Percentiles rank a stretch among this genome's conserved stretches.
Conservation (phyloP, 805 yeast species). For the Vanderwaltozyma polyspora region DNA sequence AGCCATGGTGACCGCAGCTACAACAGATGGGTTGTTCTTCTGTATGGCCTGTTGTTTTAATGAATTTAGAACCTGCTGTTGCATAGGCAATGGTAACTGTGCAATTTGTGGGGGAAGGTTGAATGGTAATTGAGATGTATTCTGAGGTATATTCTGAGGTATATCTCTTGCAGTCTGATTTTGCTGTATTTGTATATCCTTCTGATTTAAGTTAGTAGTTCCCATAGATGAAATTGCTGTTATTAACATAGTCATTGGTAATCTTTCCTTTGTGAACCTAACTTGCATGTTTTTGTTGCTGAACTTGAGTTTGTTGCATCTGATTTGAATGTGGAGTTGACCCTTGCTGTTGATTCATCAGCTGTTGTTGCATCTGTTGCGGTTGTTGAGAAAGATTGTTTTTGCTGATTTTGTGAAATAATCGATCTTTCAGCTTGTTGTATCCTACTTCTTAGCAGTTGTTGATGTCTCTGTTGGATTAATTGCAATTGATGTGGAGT, state of each 20-base stretch:
- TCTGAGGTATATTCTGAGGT: neutral
- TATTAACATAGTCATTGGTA: neutral
- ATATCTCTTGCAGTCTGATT: neutral
- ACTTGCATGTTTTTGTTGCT: constrained; percentile 3
- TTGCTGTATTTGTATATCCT: neutral
- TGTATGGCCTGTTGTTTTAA: constrained; percentile 26
- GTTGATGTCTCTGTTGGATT: constrained; percentile 28
- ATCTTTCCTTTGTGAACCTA: constrained; percentile 1
- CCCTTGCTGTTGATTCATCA: constrained; percentile 4
- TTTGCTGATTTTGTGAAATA: constrained; percentile 10
- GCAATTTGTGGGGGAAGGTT: constrained; percentile 28
- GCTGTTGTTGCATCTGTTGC: constrained; percentile 5
- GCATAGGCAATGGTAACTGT: constrained; percentile 24
- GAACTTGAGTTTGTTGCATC: constrained; percentile 4
- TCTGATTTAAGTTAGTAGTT: neutral
- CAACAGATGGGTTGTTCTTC: constrained; percentile 22
- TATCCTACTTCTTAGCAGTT: constrained; percentile 19
- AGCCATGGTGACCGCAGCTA: constrained; percentile 21
- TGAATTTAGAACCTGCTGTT: constrained; percentile 22
- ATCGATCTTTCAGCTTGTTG: constrained; percentile 19
- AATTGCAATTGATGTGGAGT: constrained; percentile 24
- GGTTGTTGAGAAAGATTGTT: constrained; percentile 5
- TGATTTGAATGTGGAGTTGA: constrained; percentile 2
- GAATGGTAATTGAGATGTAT: constrained; percentile 4
- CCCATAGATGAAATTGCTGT: neutral